Conservation (phyloP, 2,329 filamentous ascomycete species). For the Rachicladosporium sp. region DNA sequence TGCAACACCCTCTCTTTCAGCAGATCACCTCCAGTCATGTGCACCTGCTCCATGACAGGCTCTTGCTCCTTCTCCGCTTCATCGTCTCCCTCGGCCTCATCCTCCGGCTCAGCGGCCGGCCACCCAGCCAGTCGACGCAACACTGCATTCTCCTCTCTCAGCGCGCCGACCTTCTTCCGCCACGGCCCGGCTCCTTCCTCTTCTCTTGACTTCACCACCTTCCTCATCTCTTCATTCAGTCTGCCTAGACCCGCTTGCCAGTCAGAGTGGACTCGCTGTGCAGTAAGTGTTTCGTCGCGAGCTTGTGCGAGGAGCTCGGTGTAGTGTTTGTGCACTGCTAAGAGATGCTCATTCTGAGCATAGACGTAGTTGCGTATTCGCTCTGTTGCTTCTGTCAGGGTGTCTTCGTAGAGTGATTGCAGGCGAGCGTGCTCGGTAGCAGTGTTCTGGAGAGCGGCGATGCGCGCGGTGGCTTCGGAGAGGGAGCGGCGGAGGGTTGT, state of each 20-base stretch:
- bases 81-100: constrained; percentile 25
- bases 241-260: constrained; percentile 36
- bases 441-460: constrained; percentile 16
- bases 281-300: constrained; percentile 31
- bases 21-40: no score
- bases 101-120: constrained; percentile 25
- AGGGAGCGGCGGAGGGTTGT: constrained; percentile 18
- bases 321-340: constrained; percentile 37
- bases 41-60: neutral
- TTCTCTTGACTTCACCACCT: constrained; percentile 26
- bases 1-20: no score
- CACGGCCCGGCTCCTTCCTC: constrained; percentile 23
- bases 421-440: constrained; percentile 16
- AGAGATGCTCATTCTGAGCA: constrained; percentile 30
- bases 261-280: constrained; percentile 35
- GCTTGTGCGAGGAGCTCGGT: constrained; percentile 31
- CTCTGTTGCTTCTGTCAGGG: constrained; percentile 20
- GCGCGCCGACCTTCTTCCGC: constrained; percentile 26
- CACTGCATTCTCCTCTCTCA: constrained; percentile 37
- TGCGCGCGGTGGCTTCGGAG: constrained; percentile 14
- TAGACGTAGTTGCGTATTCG: constrained; percentile 23
- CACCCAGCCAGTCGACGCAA: constrained; percentile 34
- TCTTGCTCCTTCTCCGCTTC: constrained; percentile 8
- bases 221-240: constrained; percentile 30
- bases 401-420: constrained; percentile 29